Evolutionary conservation across 176 grass and related monocot genomes (phyloP).

Genomic region (Lolium rigidum): DNA sequence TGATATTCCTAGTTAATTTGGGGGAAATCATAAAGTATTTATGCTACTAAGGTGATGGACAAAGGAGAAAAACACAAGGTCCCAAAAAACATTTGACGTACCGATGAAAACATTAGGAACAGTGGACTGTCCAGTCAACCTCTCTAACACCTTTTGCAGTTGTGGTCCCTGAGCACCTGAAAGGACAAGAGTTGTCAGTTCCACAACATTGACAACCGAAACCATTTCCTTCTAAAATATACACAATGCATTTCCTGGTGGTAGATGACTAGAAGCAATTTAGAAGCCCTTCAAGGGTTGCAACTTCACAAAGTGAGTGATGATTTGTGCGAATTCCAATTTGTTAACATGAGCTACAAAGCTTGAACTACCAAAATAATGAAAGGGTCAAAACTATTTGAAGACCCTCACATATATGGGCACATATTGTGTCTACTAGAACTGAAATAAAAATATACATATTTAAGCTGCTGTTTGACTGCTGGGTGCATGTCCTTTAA

Average conservation of each 20-base stretch:
- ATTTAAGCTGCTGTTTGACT: neutral
- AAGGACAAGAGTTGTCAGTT: constrained; percentile 36
- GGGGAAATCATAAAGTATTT: constrained; percentile 9
- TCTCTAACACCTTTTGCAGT: constrained; percentile 87
- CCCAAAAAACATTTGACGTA: constrained; percentile 27
- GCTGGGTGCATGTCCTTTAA: neutral
- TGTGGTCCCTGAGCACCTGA: constrained; percentile 84
- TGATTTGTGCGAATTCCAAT: neutral
- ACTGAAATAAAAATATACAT: neutral
- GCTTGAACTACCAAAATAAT: neutral
- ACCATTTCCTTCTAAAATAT: constrained; percentile 9
- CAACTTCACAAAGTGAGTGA: neutral
- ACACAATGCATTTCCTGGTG: neutral
- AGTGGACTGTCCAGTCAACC: constrained; percentile 81
- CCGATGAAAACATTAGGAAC: constrained; percentile 96
- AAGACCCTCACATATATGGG: neutral
- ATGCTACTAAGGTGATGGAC: neutral
- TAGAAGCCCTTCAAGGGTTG: neutral
- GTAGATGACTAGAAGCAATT: neutral
- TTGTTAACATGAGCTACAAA: neutral
- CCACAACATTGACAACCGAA: constrained; percentile 22
- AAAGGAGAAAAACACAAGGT: constrained; percentile 11
- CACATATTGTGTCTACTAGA: neutral
- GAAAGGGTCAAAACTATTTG: neutral
- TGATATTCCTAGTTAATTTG: constrained; percentile 19